Evolutionary conservation across 208 protist species (phyloP).

Genomic region (Strigomonas culicis): DNA sequence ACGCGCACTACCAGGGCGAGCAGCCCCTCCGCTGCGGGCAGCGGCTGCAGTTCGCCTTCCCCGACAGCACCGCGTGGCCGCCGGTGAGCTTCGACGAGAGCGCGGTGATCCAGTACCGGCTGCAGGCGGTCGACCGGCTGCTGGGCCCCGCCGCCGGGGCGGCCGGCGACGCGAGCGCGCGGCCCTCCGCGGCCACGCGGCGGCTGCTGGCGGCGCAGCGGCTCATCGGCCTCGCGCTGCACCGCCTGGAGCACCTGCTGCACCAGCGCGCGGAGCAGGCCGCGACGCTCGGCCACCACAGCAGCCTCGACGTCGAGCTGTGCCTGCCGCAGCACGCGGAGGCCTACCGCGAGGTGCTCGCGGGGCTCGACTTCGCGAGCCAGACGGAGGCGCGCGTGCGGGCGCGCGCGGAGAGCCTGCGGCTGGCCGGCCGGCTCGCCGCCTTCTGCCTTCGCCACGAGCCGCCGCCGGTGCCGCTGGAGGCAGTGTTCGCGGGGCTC

Average conservation of each 20-base stretch:
- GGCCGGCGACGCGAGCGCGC: background rate
- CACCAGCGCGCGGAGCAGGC: conserved; percentile 60
- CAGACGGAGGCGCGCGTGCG: conserved; percentile 31
- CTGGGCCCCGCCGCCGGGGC: conserved; percentile 11
- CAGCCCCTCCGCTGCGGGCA: background rate
- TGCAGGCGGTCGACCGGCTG: conserved; percentile 39
- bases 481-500: conserved; percentile 27
- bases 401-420: conserved; percentile 20
- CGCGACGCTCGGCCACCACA: conserved; percentile 44
- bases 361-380: conserved; percentile 37
- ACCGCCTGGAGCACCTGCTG: conserved; percentile 51
- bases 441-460: conserved; percentile 35
- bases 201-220: conserved; percentile 49
- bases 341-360: conserved; percentile 41
- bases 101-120: conserved; percentile 32
- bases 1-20: background rate
- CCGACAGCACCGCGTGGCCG: conserved; percentile 48
- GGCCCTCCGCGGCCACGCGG: conserved; percentile 15
- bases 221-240: conserved; percentile 45
- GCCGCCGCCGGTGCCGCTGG: conserved; percentile 12
- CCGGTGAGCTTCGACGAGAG: conserved; percentile 60
- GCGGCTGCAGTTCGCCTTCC: conserved; percentile 34
- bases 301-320: conserved; percentile 52
- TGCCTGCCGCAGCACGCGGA: conserved; percentile 41
- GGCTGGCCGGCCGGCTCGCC: conserved; percentile 33